Evolutionary conservation across 2,329 filamentous ascomycete species (phyloP).

Genomic region (Pseudogymnoascus verrucosus): DNA sequence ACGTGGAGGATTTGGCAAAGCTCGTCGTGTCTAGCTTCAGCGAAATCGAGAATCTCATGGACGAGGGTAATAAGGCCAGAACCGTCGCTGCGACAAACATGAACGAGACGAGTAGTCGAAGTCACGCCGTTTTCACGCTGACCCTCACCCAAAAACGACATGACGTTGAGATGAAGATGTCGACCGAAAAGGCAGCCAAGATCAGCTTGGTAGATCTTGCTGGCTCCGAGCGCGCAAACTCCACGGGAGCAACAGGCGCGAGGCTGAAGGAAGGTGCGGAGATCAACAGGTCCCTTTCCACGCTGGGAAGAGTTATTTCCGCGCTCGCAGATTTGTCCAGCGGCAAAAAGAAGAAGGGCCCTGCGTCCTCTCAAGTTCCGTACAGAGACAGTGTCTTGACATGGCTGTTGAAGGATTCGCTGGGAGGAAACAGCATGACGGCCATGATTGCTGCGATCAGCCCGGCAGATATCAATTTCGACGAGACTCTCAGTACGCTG

Average conservation of each 20-base stretch:
- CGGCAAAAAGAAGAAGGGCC: slow-evolving; percentile 67
- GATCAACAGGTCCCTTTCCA: slow-evolving; percentile 95
- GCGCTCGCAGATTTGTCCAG: slow-evolving; percentile 85
- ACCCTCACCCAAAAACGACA: slow-evolving; percentile 90
- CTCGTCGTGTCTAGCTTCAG: slow-evolving; percentile 85
- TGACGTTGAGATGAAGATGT: slow-evolving; percentile 90
- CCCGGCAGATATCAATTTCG: slow-evolving; percentile 97
- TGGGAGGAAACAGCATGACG: slow-evolving; percentile 98
- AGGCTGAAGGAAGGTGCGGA: slow-evolving; percentile 95
- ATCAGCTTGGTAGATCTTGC: slow-evolving; percentile 97
- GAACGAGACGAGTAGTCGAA: slow-evolving; percentile 98
- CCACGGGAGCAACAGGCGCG: slow-evolving; percentile 90
- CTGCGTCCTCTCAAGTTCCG: slow-evolving; percentile 66
- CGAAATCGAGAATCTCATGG: slow-evolving; percentile 97
- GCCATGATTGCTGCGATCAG: slow-evolving; percentile 99
- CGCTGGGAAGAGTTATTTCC: slow-evolving; percentile 93
- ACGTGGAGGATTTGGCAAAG: slow-evolving; percentile 96
- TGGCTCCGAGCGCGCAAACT: slow-evolving; percentile 94
- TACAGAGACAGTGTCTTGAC: slow-evolving; percentile 96
- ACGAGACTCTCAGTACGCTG: slow-evolving; percentile 91
- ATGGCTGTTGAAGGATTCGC: slow-evolving; percentile 92
- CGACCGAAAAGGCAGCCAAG: slow-evolving; percentile 94
- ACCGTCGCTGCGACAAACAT: slow-evolving; percentile 98
- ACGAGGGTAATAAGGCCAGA: slow-evolving; percentile 96
- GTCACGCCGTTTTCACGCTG: slow-evolving; percentile 94